Evolutionary conservation across 176 grass and related monocot species (phyloP), one percentile per base, ranked within the genome.

Genomic region (Melocanna baccifera): DNA sequence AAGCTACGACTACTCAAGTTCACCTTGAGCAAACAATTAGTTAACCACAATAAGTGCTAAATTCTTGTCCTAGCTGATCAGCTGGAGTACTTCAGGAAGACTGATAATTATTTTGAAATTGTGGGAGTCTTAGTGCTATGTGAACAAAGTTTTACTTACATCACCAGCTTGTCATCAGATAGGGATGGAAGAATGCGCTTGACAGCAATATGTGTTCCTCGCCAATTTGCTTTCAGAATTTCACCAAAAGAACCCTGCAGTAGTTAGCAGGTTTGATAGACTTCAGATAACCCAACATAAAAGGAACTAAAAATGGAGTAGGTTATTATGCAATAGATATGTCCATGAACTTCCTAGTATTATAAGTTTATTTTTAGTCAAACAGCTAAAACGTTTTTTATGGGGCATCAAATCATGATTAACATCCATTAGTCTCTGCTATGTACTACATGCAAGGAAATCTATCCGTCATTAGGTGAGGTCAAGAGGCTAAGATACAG

Each of bases 161-260:
- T 89, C 75, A 96, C 97, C 75, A 99, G 81, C 80, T 91, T 96
- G 64, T 99, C 97, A 72, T 99, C 91, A 79, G 93, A 99, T 50
- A 99, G 82, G 65, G 97, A 99, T 87, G 93, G 97, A 89, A 99
- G 97, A 91, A 99, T 99, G 25, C 96, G 93, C 75, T 99, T 99
- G 63, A 99, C 93, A 78, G 97, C 97, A 69, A 99, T 94, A 73
- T 93, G 97, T 69, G 97, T 99, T 86, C 97, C 97, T 77, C 97
- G 91, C 97, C 97, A 99, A 81, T 94, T 92, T 73, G 97, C 97
- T 96, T 90, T 99, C 82, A 99, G 81, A 88, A 99, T 99, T 92
- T 99, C 97, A 86, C 97, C 97, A 76, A 99, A 99, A 78, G 96
- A 99, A 28, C 97, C 97, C 97, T 99, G 85, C 75, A 82, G 86